A percentile compares a stretch with the other conserved stretches of the same genome.
phyloP scores from a whole-genome alignment of 257 asterid genomes.

The Solanum rostratum region DNA sequence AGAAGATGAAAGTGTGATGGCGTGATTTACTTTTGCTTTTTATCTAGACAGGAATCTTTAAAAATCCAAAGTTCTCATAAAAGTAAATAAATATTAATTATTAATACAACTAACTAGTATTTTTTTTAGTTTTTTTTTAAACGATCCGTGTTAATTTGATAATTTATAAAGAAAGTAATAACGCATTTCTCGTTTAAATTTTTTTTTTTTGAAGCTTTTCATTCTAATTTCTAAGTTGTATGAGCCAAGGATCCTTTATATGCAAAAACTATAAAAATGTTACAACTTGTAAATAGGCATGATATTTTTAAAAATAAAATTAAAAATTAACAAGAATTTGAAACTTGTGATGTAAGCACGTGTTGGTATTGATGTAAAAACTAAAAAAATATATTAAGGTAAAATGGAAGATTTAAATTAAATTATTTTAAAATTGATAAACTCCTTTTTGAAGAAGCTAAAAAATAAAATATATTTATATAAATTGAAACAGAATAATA shows the following conservation, averaged over 20 bases:
- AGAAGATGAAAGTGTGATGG: constrained; percentile 25
- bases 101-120: not conserved
- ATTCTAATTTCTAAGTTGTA: not conserved
- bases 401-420: not conserved
- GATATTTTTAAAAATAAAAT: no score
- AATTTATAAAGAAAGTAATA: not conserved
- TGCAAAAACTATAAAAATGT: no score
- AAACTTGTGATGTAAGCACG: no score
- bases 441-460: not conserved
- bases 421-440: not conserved
- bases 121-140: not conserved
- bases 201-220: not conserved
- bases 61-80: constrained; percentile 21
- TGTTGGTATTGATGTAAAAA: no score
- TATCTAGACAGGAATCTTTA: constrained; percentile 43
- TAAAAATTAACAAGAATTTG: no score
- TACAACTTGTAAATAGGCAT: no score
- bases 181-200: not conserved
- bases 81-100: not conserved
- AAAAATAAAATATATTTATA: not conserved
- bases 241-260: not conserved
- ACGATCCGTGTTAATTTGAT: no score
- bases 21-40: constrained; percentile 47
- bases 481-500: not conserved
- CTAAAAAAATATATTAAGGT: not conserved